Conservation (phyloP, 352 stramenopile genomes). For the Pythium periplocum region DNA sequence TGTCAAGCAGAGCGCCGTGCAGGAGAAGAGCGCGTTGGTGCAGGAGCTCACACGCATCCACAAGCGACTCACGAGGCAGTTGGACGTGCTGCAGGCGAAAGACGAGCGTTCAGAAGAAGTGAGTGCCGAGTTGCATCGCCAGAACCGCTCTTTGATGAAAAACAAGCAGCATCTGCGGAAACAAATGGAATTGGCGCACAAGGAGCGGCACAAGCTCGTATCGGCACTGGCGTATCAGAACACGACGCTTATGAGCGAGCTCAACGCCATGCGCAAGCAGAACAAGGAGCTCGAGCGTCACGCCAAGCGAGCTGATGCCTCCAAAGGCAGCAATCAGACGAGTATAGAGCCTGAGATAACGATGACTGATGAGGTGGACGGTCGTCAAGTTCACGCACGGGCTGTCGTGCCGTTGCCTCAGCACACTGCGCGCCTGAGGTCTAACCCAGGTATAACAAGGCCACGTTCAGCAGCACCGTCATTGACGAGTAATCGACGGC, state of each 20-base stretch:
- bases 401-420: too few relatives aligned
- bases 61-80: slow-evolving; percentile 49
- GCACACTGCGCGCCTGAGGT: too few relatives aligned
- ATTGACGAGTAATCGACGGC: too few relatives aligned
- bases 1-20: slow-evolving; percentile 40
- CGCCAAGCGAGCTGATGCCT: slow-evolving; percentile 16
- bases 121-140: slow-evolving; percentile 59
- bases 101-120: slow-evolving; percentile 54
- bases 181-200: slow-evolving; percentile 51
- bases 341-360: too few relatives aligned
- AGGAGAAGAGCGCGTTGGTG: slow-evolving; percentile 62
- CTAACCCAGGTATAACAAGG: too few relatives aligned
- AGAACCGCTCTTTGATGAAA: slow-evolving; percentile 70
- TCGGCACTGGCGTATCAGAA: slow-evolving; percentile 72
- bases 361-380: too few relatives aligned
- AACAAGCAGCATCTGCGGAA: slow-evolving; percentile 67
- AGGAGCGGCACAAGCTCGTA: slow-evolving; percentile 70
- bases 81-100: slow-evolving; percentile 41
- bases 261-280: slow-evolving; percentile 49
- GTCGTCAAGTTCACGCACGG: too few relatives aligned
- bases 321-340: too few relatives aligned
- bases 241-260: slow-evolving; percentile 47
- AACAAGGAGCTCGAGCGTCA: slow-evolving; percentile 67
- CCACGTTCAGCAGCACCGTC: too few relatives aligned
- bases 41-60: slow-evolving; percentile 60